Conservation (phyloP, 257 asterid genomes). For the Lycium barbarum region DNA sequence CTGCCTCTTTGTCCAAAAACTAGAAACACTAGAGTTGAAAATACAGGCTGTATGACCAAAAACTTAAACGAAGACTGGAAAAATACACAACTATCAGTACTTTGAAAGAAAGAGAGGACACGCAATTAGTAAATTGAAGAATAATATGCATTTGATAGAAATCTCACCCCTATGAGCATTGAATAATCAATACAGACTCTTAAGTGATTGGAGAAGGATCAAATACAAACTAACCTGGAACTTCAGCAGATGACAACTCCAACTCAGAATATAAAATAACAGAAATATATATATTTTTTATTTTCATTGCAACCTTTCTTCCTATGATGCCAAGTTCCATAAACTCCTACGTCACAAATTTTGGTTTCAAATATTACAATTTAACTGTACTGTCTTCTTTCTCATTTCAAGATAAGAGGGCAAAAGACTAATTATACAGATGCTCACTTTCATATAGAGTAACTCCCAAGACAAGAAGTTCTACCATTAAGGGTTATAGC, state of each 20-base stretch:
- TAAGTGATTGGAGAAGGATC: constrained; percentile 25
- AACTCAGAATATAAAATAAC: background rate
- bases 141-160: background rate
- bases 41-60: background rate
- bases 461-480: background rate
- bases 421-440: background rate
- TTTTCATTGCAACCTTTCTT: constrained; percentile 12
- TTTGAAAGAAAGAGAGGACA: background rate
- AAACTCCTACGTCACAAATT: background rate
- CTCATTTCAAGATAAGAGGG: background rate
- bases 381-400: constrained; percentile 14
- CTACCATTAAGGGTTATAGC: background rate
- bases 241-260: background rate
- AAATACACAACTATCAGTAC: background rate
- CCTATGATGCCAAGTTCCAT: background rate
- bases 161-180: background rate
- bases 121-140: background rate
- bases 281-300: background rate
- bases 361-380: background rate
- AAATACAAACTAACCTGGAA: background rate
- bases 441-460: background rate
- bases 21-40: background rate
- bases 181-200: background rate
- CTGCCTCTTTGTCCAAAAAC: background rate
- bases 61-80: background rate